Conservation (phyloP, 306 rosid species). For the Sechiopsis laciniata region DNA sequence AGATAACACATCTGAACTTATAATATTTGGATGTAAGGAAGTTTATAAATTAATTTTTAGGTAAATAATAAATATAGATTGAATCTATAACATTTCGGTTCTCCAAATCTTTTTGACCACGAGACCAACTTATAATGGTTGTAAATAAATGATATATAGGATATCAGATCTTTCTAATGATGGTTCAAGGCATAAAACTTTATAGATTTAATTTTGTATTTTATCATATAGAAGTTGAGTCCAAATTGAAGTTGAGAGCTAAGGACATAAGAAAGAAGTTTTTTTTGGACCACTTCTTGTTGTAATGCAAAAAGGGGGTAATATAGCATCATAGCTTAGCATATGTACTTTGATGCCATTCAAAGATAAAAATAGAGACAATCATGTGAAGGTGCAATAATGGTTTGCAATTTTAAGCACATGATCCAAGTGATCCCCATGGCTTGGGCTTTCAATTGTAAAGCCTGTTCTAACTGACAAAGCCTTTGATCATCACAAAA, state of each 20-base stretch:
- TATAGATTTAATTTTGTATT: background rate
- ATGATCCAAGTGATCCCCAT: slow-evolving; percentile 45
- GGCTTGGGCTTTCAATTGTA: background rate
- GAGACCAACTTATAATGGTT: too few relatives aligned
- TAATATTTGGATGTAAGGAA: too few relatives aligned
- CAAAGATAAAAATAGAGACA: slow-evolving; percentile 12
- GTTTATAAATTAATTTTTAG: too few relatives aligned
- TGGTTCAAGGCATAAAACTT: background rate
- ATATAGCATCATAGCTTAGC: slow-evolving; percentile 22
- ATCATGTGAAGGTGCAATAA: slow-evolving; percentile 58
- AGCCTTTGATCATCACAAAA: slow-evolving; percentile 2
- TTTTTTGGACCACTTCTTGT: slow-evolving; percentile 12
- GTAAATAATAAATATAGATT: too few relatives aligned
- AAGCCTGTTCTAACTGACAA: background rate
- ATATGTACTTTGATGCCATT: slow-evolving; percentile 13
- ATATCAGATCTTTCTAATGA: background rate
- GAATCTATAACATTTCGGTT: too few relatives aligned
- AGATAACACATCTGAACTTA: too few relatives aligned
- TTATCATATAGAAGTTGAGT: background rate
- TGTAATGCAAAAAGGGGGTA: background rate
- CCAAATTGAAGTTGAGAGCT: background rate
- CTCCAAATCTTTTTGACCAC: too few relatives aligned
- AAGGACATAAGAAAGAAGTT: background rate
- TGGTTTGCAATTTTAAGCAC: slow-evolving; percentile 55
- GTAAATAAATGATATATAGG: too few relatives aligned